phyloP scores from a whole-genome alignment of 1,284 basidiomycete species.

The Irpex sp. region DNA sequence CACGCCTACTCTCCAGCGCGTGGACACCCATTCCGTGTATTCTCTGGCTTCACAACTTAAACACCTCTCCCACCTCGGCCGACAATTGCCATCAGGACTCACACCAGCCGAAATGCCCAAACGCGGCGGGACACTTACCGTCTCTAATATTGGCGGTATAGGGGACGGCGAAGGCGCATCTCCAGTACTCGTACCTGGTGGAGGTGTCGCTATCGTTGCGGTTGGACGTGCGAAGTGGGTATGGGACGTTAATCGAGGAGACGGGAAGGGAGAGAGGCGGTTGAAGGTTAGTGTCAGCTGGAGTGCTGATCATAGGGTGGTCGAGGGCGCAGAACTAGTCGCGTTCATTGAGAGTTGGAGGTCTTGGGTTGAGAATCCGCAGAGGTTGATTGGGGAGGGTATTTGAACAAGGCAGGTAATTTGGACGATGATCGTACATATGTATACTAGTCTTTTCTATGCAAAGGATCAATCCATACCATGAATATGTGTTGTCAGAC shows the following conservation, averaged over 20 bases:
- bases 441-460: too few species aligned
- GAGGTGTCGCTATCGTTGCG: conserved; percentile 92
- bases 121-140: conserved; percentile 83
- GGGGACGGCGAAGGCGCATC: conserved; percentile 79
- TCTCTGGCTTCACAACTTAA: conserved; percentile 72
- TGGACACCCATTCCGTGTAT: conserved; percentile 71
- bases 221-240: conserved; percentile 88
- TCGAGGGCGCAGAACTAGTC: conserved; percentile 94
- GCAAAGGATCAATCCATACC: too few species aligned
- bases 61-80: conserved; percentile 70
- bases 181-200: conserved; percentile 89
- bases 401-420: conserved; percentile 41
- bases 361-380: conserved; percentile 84
- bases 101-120: conserved; percentile 73
- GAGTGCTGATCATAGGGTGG: conserved; percentile 92
- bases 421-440: too few species aligned
- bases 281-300: conserved; percentile 85
- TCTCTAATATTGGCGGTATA: conserved; percentile 90
- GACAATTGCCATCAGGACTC: conserved; percentile 72
- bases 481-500: too few species aligned
- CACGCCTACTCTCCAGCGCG: conserved; percentile 83
- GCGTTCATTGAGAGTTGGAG: conserved; percentile 94
- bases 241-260: conserved; percentile 69
- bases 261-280: conserved; percentile 62
- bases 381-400: conserved; percentile 74